Evolutionary conservation across 306 rosid genomes (phyloP).

Genomic region (Urtica urens): DNA sequence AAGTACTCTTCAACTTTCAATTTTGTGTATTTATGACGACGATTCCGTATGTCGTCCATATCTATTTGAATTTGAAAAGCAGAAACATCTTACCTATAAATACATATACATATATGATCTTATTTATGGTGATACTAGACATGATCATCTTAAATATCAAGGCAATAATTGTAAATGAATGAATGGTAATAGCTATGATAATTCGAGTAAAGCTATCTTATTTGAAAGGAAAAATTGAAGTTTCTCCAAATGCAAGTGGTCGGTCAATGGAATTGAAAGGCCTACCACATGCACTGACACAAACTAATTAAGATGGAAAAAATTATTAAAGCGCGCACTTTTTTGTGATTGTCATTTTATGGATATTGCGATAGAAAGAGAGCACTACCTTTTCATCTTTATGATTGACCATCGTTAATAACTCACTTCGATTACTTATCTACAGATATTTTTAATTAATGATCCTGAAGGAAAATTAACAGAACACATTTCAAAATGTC

Average conservation of each 20-base stretch:
- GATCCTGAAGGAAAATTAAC: too few relatives aligned
- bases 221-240: not conserved
- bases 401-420: too few relatives aligned
- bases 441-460: too few relatives aligned
- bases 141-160: not conserved
- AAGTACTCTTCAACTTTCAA: slow-evolving; percentile 19
- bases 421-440: too few relatives aligned
- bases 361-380: not conserved
- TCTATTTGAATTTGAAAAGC: slow-evolving; percentile 31
- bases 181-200: not conserved
- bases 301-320: not conserved
- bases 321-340: not conserved
- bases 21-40: slow-evolving; percentile 25
- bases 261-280: slow-evolving; percentile 3
- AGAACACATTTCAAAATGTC: too few relatives aligned
- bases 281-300: slow-evolving; percentile 1
- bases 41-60: slow-evolving; percentile 18
- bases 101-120: not conserved
- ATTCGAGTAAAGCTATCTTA: not conserved
- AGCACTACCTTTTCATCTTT: too few relatives aligned
- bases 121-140: not conserved
- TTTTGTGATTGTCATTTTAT: too few relatives aligned
- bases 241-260: not conserved
- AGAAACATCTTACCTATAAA: not conserved
- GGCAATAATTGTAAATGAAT: not conserved